Evolutionary conservation across 208 protist species (phyloP), one percentile per base, ranked within the genome.

Genomic region (Crithidia brevicula): DNA sequence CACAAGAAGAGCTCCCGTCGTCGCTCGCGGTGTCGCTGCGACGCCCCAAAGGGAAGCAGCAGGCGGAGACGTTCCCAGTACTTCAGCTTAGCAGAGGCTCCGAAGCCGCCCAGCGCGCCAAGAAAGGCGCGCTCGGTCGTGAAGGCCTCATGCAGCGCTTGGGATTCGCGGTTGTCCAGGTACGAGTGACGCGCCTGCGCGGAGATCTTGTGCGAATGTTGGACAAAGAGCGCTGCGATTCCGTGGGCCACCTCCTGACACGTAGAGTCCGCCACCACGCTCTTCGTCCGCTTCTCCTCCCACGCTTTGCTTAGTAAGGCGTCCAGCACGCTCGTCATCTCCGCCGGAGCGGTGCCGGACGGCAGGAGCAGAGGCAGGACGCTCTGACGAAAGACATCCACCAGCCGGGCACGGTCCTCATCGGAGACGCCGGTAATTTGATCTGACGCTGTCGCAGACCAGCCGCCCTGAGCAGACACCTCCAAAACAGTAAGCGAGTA

Each of bases 31-130:
- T 86, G 72, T 33, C 57, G 69, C 54, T 43, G 67, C 4, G 74
- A 82, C 10, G 79, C 31, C 4, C 72, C 74, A 28, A 73, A 69
- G 15, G 87, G 83, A 42, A 93, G 77, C 28, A 82, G 58, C 25
- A 75, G 38, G 31, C 82, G 79, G 46, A 88, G 77, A 4, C 77
- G 70, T 54, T 84, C 71, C 82, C 85, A 88, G 47, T 85, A 81
- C 52, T 81, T 67, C 27, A 77, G 40, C 27, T 67, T 73, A 16
- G 52, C 22, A 31, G 65, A 63, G 10, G 50, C 58, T 3, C 28
- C 40, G 27, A 42, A 71, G 58, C 40, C 59, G 43, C 49, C 63
- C 38, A 67, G 30, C 20, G 13, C 67, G n/a, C 67, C 67, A 22
- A 58, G 49, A 31, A 66, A 56, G 57, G 52, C 60, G 27, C 45